phyloP scores from a whole-genome alignment of 257 asterid genomes.

The Euphrasia confusa region DNA sequence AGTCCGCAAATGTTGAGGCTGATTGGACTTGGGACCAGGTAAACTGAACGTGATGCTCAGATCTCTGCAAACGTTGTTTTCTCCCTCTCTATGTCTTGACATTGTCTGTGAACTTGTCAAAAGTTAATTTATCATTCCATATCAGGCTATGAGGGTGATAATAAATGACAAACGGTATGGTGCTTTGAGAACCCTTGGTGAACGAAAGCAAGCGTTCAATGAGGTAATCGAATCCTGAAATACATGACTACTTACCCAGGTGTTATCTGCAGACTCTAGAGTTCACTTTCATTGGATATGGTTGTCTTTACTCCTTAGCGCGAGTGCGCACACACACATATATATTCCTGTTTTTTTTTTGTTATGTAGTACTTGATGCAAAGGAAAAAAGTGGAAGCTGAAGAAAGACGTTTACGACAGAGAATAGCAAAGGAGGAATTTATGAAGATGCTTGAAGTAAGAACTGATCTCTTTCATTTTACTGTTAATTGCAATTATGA shows the following conservation, averaged over 20 bases:
- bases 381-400: constrained; percentile 92
- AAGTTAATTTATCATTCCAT: constrained; percentile 23
- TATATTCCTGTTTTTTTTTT: constrained; percentile 18
- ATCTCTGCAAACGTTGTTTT: constrained; percentile 15
- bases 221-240: constrained; percentile 50
- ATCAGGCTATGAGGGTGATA: constrained; percentile 90
- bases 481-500: constrained; percentile 14
- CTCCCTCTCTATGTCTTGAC: not conserved
- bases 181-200: constrained; percentile 94
- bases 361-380: constrained; percentile 83
- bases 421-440: constrained; percentile 93
- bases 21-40: constrained; percentile 99
- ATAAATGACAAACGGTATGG: constrained; percentile 89
- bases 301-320: not conserved
- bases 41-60: constrained; percentile 15
- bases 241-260: constrained; percentile 5
- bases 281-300: constrained; percentile 15
- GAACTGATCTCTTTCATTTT: constrained; percentile 26
- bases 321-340: not conserved
- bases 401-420: constrained; percentile 87
- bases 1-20: constrained; percentile 81
- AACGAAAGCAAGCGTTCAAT: constrained; percentile 95
- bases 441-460: constrained; percentile 93
- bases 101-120: constrained; percentile 15
- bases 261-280: constrained; percentile 17